Base-by-base conservation (phyloP, 164 flowering plant species). In the Aristolochia fimbriata region DNA sequence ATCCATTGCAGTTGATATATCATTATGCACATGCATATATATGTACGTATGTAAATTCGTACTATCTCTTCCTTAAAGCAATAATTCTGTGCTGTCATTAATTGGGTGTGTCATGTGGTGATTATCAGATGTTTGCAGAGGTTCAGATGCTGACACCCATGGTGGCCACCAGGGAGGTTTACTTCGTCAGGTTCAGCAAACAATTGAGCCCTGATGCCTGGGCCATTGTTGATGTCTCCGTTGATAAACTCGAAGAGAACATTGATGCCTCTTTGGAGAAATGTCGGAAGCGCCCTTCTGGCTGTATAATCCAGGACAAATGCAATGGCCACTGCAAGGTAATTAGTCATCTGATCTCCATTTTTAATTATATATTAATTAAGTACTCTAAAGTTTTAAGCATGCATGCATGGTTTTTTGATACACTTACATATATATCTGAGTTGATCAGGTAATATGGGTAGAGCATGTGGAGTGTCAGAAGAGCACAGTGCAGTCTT, bases 271-370 rank as follows among this genome's bases (percentile, higher is more conserved):
- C 96, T 15, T 73, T 86, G 0, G 64, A 70, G 0, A 94, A 85
- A 67, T 91, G 93, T 73, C 74, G 91, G 48, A 94, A 84, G 65
- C 81, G 88, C 0, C 91, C 99, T 0, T 94, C 99, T 0, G 99
- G 99, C 55, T 94, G 97, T 84, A 91, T 94, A 72, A 84, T 94
- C 30, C 83, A 91, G 59, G 97, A 91, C 56, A 80, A 81, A 72
- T 77, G 87, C 30, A 86, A 84, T 71, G 99, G 96, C 64, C 99
- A 94, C 57, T 88, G 95, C 78, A 88, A 83, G 92, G 98, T 89
- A n/a, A n/a, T n/a, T n/a, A n/a, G n/a, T n/a, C n/a, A n/a, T n/a
- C n/a, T n/a, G n/a, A n/a, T n/a, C n/a, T 71, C 0, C 22, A n/a
- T 17, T 21, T 7, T 31, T 7, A 15, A 5, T 43, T 13, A 19